Percentiles rank a stretch among this genome's conserved stretches.
These are phyloP conservation scores for Pythium chondricola DNA, from an alignment of 352 stramenopile genomes.

Conservation along the genomic window DNA sequence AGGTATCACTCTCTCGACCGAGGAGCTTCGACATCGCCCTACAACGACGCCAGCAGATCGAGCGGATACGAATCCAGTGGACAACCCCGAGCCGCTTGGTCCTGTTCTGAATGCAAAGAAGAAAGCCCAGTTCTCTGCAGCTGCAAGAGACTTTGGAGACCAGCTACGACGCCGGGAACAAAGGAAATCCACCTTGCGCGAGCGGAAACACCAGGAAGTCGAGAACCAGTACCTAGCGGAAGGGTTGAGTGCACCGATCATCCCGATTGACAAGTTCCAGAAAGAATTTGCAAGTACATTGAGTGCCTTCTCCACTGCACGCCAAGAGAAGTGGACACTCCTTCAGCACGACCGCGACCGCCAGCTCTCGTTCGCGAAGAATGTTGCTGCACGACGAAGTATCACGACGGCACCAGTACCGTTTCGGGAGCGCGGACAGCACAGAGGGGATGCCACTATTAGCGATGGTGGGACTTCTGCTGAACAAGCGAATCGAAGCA, in stretches of 20 bases:
- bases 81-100: not conserved
- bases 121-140: slow-evolving; percentile 47
- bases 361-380: slow-evolving; percentile 30
- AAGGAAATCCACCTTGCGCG: slow-evolving; percentile 27
- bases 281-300: slow-evolving; percentile 57
- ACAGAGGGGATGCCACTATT: too few relatives aligned
- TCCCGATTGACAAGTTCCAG: slow-evolving; percentile 44
- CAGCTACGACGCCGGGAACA: slow-evolving; percentile 29
- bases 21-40: slow-evolving; percentile 1
- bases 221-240: slow-evolving; percentile 50
- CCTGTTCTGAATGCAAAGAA: slow-evolving; percentile 16
- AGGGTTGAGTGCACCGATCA: slow-evolving; percentile 26
- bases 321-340: slow-evolving; percentile 40
- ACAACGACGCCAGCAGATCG: not conserved
- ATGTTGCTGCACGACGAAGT: slow-evolving; percentile 24
- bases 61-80: too few relatives aligned
- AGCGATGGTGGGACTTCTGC: not conserved
- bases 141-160: slow-evolving; percentile 44
- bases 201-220: slow-evolving; percentile 22
- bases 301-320: slow-evolving; percentile 34
- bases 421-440: not conserved
- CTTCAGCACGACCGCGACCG: slow-evolving; percentile 42
- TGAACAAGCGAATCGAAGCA: not conserved
- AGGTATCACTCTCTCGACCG: not conserved
- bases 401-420: slow-evolving; percentile 26